A percentile compares a stretch with the other conserved stretches of the same genome.
These are phyloP conservation scores for Phylloporus rhodoxanthus DNA, from an alignment of 768 basidiomycete genomes.

Conservation along the genomic window DNA sequence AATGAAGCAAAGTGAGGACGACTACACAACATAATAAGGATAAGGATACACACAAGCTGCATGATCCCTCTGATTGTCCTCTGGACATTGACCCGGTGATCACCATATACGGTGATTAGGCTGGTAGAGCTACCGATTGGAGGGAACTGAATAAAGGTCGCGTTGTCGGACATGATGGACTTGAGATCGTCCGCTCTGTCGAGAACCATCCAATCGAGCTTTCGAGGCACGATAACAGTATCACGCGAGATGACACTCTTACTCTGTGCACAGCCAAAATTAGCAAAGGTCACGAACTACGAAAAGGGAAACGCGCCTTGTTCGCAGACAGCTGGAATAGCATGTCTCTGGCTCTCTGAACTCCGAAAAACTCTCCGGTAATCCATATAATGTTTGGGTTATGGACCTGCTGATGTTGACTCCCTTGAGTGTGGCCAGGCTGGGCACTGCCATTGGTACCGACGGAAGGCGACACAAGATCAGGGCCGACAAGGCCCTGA, in stretches of 20 bases:
- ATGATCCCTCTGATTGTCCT: constrained; percentile 91
- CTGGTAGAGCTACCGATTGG: constrained; percentile 89
- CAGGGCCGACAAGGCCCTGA: constrained; percentile 76
- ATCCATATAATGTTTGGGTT: constrained; percentile 85
- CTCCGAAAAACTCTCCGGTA: constrained; percentile 95
- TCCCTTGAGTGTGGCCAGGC: constrained; percentile 14
- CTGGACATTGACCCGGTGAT: constrained; percentile 90
- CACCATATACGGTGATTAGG: constrained; percentile 89
- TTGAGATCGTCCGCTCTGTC: constrained; percentile 92
- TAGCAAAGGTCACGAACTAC: not conserved
- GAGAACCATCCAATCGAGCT: constrained; percentile 98
- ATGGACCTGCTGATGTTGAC: constrained; percentile 37
- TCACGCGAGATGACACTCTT: constrained; percentile 88
- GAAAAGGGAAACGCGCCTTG: constrained; percentile 49
- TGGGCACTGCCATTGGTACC: constrained; percentile 32
- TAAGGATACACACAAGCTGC: constrained; percentile 66
- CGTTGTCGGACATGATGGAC: constrained; percentile 92
- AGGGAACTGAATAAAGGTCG: constrained; percentile 92
- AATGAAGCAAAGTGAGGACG: not conserved
- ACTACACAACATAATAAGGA: constrained; percentile 22
- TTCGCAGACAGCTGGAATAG: constrained; percentile 78
- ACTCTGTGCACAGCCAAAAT: constrained; percentile 44
- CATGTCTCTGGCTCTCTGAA: constrained; percentile 94
- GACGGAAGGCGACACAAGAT: constrained; percentile 40
- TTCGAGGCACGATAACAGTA: constrained; percentile 90